Evolutionary conservation across 75 land plant genomes (phyloP).

Genomic region (Pinus tabuliformis): DNA sequence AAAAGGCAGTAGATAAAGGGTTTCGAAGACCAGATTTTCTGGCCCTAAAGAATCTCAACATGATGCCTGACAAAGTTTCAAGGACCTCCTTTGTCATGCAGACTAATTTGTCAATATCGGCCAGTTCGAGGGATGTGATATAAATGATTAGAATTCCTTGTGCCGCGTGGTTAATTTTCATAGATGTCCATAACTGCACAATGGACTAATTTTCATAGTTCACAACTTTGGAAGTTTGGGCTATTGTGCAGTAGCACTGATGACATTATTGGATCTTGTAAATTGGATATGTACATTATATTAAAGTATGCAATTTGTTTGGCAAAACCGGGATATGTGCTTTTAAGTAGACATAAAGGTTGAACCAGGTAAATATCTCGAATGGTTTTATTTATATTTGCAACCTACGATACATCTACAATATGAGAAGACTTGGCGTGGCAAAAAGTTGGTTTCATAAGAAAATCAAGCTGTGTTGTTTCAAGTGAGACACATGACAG

Average conservation of each 20-base stretch:
- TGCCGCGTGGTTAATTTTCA: constrained; percentile 6
- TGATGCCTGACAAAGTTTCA: background rate
- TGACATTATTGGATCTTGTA: constrained; percentile 5
- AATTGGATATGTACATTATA: constrained; percentile 12
- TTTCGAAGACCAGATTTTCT: constrained; percentile 1
- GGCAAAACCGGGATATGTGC: constrained; percentile 1
- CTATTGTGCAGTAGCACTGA: constrained; percentile 7
- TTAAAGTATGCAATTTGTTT: constrained; percentile 3
- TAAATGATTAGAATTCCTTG: background rate
- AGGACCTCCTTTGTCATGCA: background rate
- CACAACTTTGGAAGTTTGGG: background rate
- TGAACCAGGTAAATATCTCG: background rate
- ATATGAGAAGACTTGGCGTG: background rate
- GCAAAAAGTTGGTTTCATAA: constrained; percentile 1
- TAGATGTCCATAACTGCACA: background rate
- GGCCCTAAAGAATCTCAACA: constrained; percentile 1
- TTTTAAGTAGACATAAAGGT: background rate
- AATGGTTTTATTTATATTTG: constrained; percentile 1
- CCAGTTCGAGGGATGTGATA: constrained; percentile 7
- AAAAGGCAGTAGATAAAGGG: constrained; percentile 8
- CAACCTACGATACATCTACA: background rate
- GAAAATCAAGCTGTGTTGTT: constrained; percentile 4
- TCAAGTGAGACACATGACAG: constrained; percentile 1
- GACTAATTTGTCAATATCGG: constrained; percentile 7
- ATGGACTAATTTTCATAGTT: background rate